Percentiles rank a stretch among this genome's conserved stretches.
These are phyloP conservation scores for Salix brachista DNA, from an alignment of 345 rosid species.

Conservation along the genomic window DNA sequence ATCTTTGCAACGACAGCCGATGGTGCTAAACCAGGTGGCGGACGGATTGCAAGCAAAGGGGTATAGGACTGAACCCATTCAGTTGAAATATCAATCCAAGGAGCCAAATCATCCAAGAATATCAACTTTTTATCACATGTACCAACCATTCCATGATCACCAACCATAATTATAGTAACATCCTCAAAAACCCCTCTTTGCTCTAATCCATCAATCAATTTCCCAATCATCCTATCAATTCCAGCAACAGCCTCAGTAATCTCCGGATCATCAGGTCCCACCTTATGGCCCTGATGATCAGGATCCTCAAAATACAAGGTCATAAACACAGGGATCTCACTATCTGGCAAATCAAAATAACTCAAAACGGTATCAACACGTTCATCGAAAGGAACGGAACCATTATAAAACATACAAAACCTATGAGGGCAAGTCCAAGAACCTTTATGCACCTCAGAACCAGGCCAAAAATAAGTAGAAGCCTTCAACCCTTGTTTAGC, in stretches of 20 bases:
- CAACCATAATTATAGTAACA: constrained; percentile 78
- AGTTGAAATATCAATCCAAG: constrained; percentile 60
- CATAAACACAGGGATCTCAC: constrained; percentile 72
- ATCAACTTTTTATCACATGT: constrained; percentile 82
- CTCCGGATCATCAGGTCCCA: constrained; percentile 85
- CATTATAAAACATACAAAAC: constrained; percentile 58
- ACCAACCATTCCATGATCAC: constrained; percentile 98
- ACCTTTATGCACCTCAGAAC: constrained; percentile 91
- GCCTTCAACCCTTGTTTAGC: constrained; percentile 74
- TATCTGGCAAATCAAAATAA: constrained; percentile 66
- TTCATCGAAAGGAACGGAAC: constrained; percentile 76
- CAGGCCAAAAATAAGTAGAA: constrained; percentile 94
- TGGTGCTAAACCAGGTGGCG: constrained; percentile 42
- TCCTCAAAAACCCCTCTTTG: constrained; percentile 82
- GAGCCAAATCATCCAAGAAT: constrained; percentile 65
- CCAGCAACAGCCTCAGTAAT: constrained; percentile 75
- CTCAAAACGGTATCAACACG: constrained; percentile 71
- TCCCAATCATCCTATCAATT: constrained; percentile 72
- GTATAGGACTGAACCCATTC: constrained; percentile 70
- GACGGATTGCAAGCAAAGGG: constrained; percentile 76
- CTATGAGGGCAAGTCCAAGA: constrained; percentile 72
- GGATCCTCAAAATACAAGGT: constrained; percentile 92
- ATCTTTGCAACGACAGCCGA: constrained; percentile 67
- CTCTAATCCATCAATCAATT: constrained; percentile 66
- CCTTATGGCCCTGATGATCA: constrained; percentile 93